A percentile compares a stretch with the other conserved stretches of the same genome.
Evolutionary conservation across 495 filamentous ascomycete genomes (phyloP).

Genomic region (Lichenothelia convexa): DNA sequence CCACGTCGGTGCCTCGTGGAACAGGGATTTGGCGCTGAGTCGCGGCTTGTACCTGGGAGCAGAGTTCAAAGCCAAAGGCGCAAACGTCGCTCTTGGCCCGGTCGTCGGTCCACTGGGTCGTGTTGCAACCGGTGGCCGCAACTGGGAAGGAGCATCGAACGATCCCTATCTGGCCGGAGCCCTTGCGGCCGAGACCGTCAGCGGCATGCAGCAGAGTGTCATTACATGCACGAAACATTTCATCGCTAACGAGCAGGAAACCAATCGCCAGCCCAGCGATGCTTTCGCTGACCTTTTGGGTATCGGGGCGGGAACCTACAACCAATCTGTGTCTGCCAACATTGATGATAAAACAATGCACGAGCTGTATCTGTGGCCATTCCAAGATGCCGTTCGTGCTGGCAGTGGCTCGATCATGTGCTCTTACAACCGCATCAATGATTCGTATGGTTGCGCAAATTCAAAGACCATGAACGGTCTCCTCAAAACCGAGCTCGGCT

Average conservation of each 20-base stretch:
- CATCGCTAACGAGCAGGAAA: not conserved
- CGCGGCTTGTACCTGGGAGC: conserved; percentile 5
- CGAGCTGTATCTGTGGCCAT: not conserved
- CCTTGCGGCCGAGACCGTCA: not conserved
- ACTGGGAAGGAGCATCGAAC: not conserved
- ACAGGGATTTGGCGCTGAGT: conserved; percentile 8
- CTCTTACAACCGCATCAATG: too few relatives aligned
- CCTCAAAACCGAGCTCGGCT: too few relatives aligned
- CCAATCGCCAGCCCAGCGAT: not conserved
- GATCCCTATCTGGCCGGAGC: not conserved
- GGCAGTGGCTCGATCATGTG: not conserved
- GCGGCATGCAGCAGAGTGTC: not conserved
- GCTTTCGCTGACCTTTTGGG: not conserved
- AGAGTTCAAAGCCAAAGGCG: not conserved
- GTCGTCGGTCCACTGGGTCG: not conserved
- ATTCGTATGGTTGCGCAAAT: too few relatives aligned
- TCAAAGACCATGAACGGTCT: too few relatives aligned
- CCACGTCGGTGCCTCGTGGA: conserved; percentile 13
- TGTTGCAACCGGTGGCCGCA: not conserved
- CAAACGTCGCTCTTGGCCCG: not conserved
- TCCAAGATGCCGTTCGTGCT: not conserved
- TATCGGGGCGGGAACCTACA: not conserved
- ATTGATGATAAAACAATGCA: not conserved
- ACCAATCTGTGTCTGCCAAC: not conserved
- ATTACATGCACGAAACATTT: not conserved